Evolutionary conservation across 345 rosid genomes (phyloP), one percentile per base, ranked within the genome.

Genomic region (Hypericum androsaemum): DNA sequence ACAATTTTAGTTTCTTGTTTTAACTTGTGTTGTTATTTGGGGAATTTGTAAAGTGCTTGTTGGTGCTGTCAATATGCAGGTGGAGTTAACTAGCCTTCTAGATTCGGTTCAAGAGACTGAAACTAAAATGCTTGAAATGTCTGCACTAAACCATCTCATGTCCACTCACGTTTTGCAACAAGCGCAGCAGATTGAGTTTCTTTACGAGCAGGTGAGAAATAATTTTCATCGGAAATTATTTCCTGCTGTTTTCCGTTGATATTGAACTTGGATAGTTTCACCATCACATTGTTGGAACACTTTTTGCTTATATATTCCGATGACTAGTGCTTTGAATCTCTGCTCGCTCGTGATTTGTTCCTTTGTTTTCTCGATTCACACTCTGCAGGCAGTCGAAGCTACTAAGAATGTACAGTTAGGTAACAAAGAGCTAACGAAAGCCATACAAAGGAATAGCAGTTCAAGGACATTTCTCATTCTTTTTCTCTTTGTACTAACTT

Each of bases 81-180:
- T 80, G 6, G 97, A 85, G 76, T 76, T 88, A 76, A 70, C 81
- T 37, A 76, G 75, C 77, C 94, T 88, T 47, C 73, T 92, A 56
- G 98, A 88, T 40, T 76, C 90, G 36, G 97, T 66, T 69, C 94
- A 75, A 64, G 73, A 88, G 76, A 92, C 94, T 6, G 98, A 83
- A 74, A 83, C 95, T 35, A 86, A 80, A 77, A 88, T 94, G 97
- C 89, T 94, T 60, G 99, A 94, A 78, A 88, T 94, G 94, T 88
- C 97, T 49, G 97, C 97, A 57, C 41, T 83, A 71, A 88, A 94
- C 69, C 99, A 94, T 58, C 88, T 88, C 42, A 77, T 88, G 86
- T 80, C 99, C 57, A 83, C 97, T 0, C 97, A 86, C 64, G 85
- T 88, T 62, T 84, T 88, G 64, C 97, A 88, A 40, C 99, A 94